A percentile compares a stretch with the other conserved stretches of the same genome.
Evolutionary conservation across 2,329 filamentous ascomycete species (phyloP).

Genomic region (Penicillium sp.): DNA sequence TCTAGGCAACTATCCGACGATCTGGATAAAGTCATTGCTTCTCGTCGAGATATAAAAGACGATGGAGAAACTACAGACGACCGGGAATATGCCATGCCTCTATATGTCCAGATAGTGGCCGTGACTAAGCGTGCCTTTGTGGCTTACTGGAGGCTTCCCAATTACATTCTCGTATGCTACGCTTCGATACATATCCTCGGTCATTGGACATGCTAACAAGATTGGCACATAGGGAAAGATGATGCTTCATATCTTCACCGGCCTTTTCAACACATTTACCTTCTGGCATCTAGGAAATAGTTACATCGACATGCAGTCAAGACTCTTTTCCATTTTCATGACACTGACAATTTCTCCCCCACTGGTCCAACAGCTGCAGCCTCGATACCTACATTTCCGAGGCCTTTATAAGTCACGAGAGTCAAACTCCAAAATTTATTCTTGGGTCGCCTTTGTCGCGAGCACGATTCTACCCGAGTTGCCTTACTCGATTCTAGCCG

Average conservation of each 20-base stretch:
- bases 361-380: constrained; percentile 77
- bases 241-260: constrained; percentile 64
- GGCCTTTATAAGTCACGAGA: constrained; percentile 73
- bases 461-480: constrained; percentile 70
- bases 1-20: constrained; percentile 53
- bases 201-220: background rate
- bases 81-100: constrained; percentile 67
- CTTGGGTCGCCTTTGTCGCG: constrained; percentile 71
- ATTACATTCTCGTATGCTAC: constrained; percentile 55
- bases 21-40: constrained; percentile 57
- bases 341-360: constrained; percentile 75
- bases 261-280: constrained; percentile 72
- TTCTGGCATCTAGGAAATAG: constrained; percentile 66
- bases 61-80: constrained; percentile 52
- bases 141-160: constrained; percentile 68
- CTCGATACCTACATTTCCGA: constrained; percentile 68
- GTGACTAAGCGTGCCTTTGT: constrained; percentile 64
- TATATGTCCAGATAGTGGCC: constrained; percentile 57
- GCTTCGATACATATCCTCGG: too few relatives aligned
- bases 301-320: constrained; percentile 68
- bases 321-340: constrained; percentile 77
- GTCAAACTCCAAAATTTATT: constrained; percentile 78
- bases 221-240: constrained; percentile 57
- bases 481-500: constrained; percentile 69
- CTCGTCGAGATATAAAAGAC: constrained; percentile 47